Percentiles rank a stretch among this genome's conserved stretches.
Conservation (phyloP, 2,329 filamentous ascomycete species). For the Colletotrichum sp. region DNA sequence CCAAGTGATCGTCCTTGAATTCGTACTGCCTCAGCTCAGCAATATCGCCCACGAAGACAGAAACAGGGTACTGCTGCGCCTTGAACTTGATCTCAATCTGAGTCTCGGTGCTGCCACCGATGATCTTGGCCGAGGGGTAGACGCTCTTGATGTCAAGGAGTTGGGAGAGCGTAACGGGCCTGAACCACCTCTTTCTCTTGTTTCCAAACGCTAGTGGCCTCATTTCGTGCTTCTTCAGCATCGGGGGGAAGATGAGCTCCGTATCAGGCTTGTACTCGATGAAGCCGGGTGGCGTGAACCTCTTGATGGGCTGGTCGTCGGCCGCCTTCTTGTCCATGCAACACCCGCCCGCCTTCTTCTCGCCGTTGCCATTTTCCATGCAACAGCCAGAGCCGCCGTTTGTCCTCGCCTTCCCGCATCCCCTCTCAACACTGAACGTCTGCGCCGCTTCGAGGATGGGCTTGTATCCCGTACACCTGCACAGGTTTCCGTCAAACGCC, state of each 20-base stretch:
- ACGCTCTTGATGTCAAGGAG: conserved; percentile 89
- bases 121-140: conserved; percentile 88
- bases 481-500: conserved; percentile 95
- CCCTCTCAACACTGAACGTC: conserved; percentile 71
- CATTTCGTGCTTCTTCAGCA: conserved; percentile 82
- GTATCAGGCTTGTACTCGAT: conserved; percentile 95
- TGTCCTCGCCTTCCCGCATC: conserved; percentile 53
- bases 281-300: conserved; percentile 86
- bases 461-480: conserved; percentile 92
- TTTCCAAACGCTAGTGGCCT: conserved; percentile 88
- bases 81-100: conserved; percentile 99
- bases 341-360: conserved; percentile 55
- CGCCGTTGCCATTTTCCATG: conserved; percentile 65
- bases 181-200: conserved; percentile 92
- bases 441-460: conserved; percentile 94
- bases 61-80: conserved; percentile 85
- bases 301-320: conserved; percentile 61
- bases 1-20: conserved; percentile 81
- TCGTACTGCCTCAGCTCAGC: conserved; percentile 83
- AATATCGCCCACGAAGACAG: conserved; percentile 93
- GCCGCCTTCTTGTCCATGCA: conserved; percentile 67
- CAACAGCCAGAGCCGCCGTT: conserved; percentile 68
- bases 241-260: conserved; percentile 91
- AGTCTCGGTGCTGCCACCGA: conserved; percentile 94
- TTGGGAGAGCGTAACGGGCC: conserved; percentile 85